Base-by-base conservation (phyloP, 495 filamentous ascomycete genomes). In the Extremus antarcticus region DNA sequence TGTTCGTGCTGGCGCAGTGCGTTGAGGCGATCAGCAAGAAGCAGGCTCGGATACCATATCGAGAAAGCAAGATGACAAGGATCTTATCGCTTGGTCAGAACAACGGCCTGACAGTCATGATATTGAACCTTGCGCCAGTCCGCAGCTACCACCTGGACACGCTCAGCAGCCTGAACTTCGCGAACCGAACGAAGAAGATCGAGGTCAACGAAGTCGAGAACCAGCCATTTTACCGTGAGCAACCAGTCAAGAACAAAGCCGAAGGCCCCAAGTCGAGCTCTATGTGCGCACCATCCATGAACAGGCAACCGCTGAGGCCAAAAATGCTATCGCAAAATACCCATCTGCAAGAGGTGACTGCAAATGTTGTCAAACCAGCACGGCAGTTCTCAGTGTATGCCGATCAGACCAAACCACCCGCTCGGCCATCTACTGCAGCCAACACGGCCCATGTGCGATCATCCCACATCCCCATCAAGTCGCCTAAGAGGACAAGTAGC, bases 61-160 rank as follows among this genome's bases (percentile, higher is more conserved):
- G 90, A 51, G 92, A 98, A 67, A 88, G 83, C 22, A 98, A 97
- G 73, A 96, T 97, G 92, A 98, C 92, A 2, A 77, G 92, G 35
- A 96, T 98, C 29, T 68, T 98, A 25, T 90, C 85, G 0, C 72
- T 96, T 11, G 92, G 92, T 0, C 92, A 98, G 69, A 97, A 97
- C 67, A 90, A 95, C 58, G 91, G 92, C 13, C 76, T 95, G 43
- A 96, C 90, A 0, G 76, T 97, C 54, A 98, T 98, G 92, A 92
- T 98, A 53, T 75, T 98, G 38, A 98, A 96, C 64, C 78, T 97
- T 0, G 90, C 92, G 0, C 89, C 86, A 4, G 75, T 86, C 48
- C 82, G 81, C 59, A 88, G 84, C 54, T 97, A 94, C 62, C 92
- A 98, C 60, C 74, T 95, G 47, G 92, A 98, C 67, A 96, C 92